Conservation (phyloP, 164 flowering plant species). For the Magnolia changhungtana region DNA sequence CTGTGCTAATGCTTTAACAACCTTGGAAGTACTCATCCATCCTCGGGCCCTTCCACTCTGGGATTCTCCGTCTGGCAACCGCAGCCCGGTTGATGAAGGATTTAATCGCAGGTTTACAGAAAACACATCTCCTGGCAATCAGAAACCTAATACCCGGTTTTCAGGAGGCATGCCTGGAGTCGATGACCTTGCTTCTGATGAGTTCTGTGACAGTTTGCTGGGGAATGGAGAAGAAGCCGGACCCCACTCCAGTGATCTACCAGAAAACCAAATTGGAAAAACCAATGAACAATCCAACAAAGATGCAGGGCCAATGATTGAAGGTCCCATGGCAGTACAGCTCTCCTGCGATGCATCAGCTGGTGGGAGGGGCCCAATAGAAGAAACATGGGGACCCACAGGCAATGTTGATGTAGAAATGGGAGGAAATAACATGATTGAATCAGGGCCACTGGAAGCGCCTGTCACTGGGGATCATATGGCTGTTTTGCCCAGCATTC, state of each 20-base stretch:
- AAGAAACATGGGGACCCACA: conserved; percentile 10
- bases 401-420: conserved; percentile 5
- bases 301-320: background rate
- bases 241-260: conserved; percentile 8
- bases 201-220: conserved; percentile 40
- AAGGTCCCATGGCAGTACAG: conserved; percentile 15
- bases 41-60: conserved; percentile 67
- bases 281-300: conserved; percentile 18
- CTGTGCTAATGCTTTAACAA: conserved; percentile 66
- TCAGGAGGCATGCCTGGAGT: conserved; percentile 21
- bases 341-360: conserved; percentile 9
- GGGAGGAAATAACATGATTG: conserved; percentile 24
- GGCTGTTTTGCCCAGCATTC: background rate
- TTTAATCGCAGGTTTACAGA: conserved; percentile 20
- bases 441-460: conserved; percentile 17
- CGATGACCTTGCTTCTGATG: conserved; percentile 23
- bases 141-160: conserved; percentile 17
- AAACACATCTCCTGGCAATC: conserved; percentile 20
- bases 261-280: conserved; percentile 15
- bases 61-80: conserved; percentile 30
- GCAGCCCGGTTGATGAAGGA: conserved; percentile 15
- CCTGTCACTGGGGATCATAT: background rate
- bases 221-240: conserved; percentile 35
- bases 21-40: conserved; percentile 79
- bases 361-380: background rate